Evolutionary conservation across 2,329 filamentous ascomycete genomes (phyloP).

Genomic region (Aspergillus sp.): DNA sequence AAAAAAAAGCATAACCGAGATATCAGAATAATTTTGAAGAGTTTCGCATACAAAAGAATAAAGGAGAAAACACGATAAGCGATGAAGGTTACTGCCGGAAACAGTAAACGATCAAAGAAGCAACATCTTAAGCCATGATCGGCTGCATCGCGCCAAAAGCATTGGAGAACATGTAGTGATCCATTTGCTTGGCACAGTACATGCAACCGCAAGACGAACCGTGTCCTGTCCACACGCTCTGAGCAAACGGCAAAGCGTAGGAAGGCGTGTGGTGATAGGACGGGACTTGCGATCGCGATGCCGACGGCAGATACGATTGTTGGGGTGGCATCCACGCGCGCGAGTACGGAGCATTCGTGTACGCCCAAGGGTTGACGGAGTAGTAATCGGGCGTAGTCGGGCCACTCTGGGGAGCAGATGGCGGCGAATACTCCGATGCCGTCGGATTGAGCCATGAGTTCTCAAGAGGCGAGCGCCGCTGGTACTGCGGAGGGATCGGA

Average conservation of each 20-base stretch:
- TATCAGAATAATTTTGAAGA: conserved; percentile 13
- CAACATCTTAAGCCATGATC: conserved; percentile 32
- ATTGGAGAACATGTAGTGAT: conserved; percentile 42
- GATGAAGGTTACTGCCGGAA: conserved; percentile 2
- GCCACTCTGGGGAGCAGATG: conserved; percentile 43
- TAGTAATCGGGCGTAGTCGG: conserved; percentile 44
- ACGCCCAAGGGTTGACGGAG: conserved; percentile 37
- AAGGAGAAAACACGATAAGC: conserved; percentile 9
- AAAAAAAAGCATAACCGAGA: conserved; percentile 18
- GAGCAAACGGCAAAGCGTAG: conserved; percentile 41
- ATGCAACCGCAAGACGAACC: conserved; percentile 42
- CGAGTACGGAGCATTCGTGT: conserved; percentile 36
- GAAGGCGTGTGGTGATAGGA: conserved; percentile 44
- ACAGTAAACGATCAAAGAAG: conserved; percentile 8
- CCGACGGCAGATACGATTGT: conserved; percentile 28
- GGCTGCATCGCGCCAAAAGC: conserved; percentile 41
- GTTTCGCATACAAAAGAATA: conserved; percentile 11
- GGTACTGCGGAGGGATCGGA: conserved; percentile 45
- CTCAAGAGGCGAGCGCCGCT: conserved; percentile 41
- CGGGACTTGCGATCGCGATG: conserved; percentile 39
- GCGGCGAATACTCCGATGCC: conserved; percentile 46
- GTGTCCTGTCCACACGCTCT: conserved; percentile 43
- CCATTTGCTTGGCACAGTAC: conserved; percentile 44
- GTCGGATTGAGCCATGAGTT: conserved; percentile 46
- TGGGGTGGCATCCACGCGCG: conserved; percentile 34